Conservation (phyloP, 202 grass and related monocot genomes). For the Bolboschoenoplectus hybrid region DNA sequence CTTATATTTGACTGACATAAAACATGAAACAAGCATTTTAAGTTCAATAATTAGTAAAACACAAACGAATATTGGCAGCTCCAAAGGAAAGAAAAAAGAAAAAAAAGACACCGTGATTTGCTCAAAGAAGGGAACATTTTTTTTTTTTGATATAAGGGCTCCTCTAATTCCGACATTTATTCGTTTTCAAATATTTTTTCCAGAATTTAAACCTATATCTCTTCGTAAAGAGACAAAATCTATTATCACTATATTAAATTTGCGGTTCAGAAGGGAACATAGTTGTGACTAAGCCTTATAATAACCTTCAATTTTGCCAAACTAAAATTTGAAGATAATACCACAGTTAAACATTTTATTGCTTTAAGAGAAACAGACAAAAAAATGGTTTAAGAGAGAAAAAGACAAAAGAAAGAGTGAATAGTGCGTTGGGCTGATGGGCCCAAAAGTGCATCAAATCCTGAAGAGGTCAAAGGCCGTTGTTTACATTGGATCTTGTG, state of each 20-base stretch:
- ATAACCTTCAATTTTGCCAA: no score
- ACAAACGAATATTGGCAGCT: background rate
- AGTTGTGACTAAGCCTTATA: no score
- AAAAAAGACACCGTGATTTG: background rate
- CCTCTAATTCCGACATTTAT: no score
- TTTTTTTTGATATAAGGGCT: no score
- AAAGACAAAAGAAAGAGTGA: background rate
- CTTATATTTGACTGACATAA: background rate
- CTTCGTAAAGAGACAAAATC: no score
- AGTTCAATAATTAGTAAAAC: background rate
- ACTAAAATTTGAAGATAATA: no score
- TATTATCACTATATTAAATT: no score
- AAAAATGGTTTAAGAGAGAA: background rate
- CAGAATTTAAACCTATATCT: no score
- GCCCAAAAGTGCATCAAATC: background rate
- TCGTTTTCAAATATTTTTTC: no score
- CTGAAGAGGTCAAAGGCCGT: constrained; percentile 16
- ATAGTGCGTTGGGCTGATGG: background rate
- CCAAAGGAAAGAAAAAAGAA: background rate
- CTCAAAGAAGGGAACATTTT: no score
- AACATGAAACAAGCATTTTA: background rate
- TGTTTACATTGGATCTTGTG: constrained; percentile 32
- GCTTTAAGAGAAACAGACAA: background rate
- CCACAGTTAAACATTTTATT: background rate
- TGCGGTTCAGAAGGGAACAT: no score